Conservation (phyloP, 768 basidiomycete species). For the Cystofilobasidium macerans region DNA sequence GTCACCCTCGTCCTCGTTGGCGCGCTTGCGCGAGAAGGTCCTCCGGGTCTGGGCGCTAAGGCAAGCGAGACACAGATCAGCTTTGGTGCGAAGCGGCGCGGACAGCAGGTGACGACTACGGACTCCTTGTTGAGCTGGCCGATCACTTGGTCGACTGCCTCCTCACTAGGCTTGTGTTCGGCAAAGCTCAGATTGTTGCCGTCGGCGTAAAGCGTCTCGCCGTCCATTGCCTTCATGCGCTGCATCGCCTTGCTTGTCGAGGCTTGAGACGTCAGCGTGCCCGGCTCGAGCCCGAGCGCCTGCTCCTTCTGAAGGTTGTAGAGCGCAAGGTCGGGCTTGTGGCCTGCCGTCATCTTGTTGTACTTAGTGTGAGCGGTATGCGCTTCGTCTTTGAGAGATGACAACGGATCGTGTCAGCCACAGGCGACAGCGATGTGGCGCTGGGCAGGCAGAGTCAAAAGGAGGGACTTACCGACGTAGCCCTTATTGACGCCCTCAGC, state of each 20-base stretch:
- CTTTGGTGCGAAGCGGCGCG: conserved; percentile 8
- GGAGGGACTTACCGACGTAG: conserved; percentile 66
- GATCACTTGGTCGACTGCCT: conserved; percentile 85
- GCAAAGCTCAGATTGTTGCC: conserved; percentile 87
- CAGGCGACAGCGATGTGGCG: not conserved
- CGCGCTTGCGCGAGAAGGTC: conserved; percentile 77
- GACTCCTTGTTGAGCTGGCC: conserved; percentile 87
- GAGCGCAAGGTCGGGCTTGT: conserved; percentile 74
- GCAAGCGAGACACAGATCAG: conserved; percentile 23
- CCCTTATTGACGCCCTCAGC: conserved; percentile 73
- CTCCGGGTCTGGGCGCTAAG: conserved; percentile 73
- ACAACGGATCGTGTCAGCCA: not conserved
- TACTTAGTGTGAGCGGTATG: conserved; percentile 80
- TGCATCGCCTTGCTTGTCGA: conserved; percentile 46
- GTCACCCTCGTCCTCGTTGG: conserved; percentile 86
- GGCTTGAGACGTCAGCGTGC: conserved; percentile 49
- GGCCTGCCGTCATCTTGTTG: conserved; percentile 76
- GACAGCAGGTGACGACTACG: conserved; percentile 41
- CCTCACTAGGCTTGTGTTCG: conserved; percentile 88
- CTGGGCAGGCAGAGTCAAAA: not conserved
- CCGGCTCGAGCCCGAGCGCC: conserved; percentile 61
- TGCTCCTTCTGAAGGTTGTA: conserved; percentile 86
- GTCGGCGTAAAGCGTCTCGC: conserved; percentile 80
- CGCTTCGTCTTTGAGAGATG: conserved; percentile 56
- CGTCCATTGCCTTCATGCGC: conserved; percentile 23